Evolutionary conservation across 192 early-diverging fungal species (phyloP).

Genomic region (Coemansia sp.): DNA sequence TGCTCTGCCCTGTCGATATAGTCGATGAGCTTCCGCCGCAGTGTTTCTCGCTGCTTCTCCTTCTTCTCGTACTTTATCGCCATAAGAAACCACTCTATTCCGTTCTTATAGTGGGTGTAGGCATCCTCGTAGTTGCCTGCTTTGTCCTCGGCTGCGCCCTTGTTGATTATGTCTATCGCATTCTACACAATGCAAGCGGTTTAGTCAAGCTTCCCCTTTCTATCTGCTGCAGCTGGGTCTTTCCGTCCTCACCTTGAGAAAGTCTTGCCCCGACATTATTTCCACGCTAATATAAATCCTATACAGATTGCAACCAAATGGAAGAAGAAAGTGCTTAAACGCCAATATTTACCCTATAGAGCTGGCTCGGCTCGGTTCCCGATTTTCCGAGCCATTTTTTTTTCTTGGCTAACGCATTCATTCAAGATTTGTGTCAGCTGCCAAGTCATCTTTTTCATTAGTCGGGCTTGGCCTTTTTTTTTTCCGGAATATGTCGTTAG

Average conservation of each 20-base stretch:
- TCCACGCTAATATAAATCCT: background rate
- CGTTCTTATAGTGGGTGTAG: conserved; percentile 82
- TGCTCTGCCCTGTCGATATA: conserved; percentile 92
- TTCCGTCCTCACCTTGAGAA: conserved; percentile 18
- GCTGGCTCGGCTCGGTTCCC: too few species aligned
- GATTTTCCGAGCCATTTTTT: too few species aligned
- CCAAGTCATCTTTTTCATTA: too few species aligned
- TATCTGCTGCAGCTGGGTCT: background rate
- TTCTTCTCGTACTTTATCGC: conserved; percentile 99
- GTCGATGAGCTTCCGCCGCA: conserved; percentile 87
- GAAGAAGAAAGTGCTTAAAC: too few species aligned
- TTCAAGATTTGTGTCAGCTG: too few species aligned
- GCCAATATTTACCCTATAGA: too few species aligned
- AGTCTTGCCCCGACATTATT: conserved; percentile 24
- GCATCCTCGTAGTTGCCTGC: conserved; percentile 89
- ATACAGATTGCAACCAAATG: too few species aligned
- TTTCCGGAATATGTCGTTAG: too few species aligned
- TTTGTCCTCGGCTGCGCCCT: conserved; percentile 89
- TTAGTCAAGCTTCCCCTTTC: background rate
- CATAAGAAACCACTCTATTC: conserved; percentile 91
- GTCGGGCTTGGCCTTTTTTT: too few species aligned
- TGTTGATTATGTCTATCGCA: conserved; percentile 89
- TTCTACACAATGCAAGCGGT: conserved; percentile 54
- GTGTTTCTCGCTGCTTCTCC: conserved; percentile 75
- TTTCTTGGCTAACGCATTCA: too few species aligned